Evolutionary conservation across 495 filamentous ascomycete species (phyloP), one percentile per base, ranked within the genome.

Genomic region (Podospora sp.): DNA sequence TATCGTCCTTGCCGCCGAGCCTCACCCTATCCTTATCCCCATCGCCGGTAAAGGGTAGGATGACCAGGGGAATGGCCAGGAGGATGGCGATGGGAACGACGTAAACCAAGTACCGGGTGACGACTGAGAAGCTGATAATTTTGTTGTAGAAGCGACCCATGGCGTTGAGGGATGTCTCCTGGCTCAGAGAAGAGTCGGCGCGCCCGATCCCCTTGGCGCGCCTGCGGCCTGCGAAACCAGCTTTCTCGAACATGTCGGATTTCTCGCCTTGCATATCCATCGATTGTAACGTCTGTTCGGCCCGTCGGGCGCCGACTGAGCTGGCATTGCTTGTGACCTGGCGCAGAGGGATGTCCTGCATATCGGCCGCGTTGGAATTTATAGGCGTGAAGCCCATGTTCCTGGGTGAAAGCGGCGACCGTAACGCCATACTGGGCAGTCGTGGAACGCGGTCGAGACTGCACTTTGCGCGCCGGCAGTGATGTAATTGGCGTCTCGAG

Each of bases 121-220:
- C 74, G 72, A 94, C 86, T 18, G 91, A 94, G 78, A 92, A 96
- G 73, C 91, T 87, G 70, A 95, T 77, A 60, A 99, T 86, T 73
- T 88, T 92, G 72, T 89, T 84, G 77, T 97, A 99, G 66, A 99
- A 77, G 66, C 81, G 87, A n/a, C 95, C 95, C 88, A 99, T 90
- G 57, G 83, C 83, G 65, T 88, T 97, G 69, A 97, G 74, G 5
- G 84, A 85, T 12, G 82, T 71, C 58, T 84, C 83, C n/a, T 88
- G 87, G 26, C 72, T 70, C 63, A 75, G 86, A 64, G 88, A 84
- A 6, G 73, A 71, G 63, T 85, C 87, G 55, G 84, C 81, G 11
- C 84, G 83, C 59, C 82, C 75, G 50, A 84, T 77, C 25, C 77
- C 86, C 77, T 76, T 79, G 6, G 74, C 77, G 73, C 81, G 87